Evolutionary conservation across 306 rosid species (phyloP), one percentile per base, ranked within the genome.

Genomic region (Corylus avellana): DNA sequence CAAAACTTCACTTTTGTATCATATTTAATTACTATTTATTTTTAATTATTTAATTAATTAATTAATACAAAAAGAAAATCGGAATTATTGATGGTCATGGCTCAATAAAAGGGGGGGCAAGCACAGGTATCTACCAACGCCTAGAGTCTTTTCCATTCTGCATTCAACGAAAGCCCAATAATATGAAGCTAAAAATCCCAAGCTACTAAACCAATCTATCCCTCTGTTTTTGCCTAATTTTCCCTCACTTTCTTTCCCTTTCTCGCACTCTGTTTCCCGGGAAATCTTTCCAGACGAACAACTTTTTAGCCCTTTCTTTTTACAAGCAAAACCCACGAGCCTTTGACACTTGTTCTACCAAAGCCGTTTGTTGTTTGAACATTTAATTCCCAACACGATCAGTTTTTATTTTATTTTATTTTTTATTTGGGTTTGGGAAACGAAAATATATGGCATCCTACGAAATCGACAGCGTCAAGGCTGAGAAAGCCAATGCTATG

Each of bases 401-500:
- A 11, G 8, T 49, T 49, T 17, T 27, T 16, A 42, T 39, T 16
- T 16, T 55, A 29, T 49, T 17, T 27, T 16, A 42, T 39, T 16
- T 16, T 55, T 32, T 32, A 0, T 16, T 22, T 20, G n/a, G 8
- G 32, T 39, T 58, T 12, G 1, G 6, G 53, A 42, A 42, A 16
- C 8, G 25, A n/a, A 56, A 56, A n/a, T 22, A 22, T 22, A 22
- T 56, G 62, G 62, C 62, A 27, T 56, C 10, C n/a, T 7, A 17
- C 25, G 62, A 56, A n/a, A 56, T 56, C 16, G 62, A 56, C 62
- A 0, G 27, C 57, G 78, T 88, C 61, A 79, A 75, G 76, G 70
- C 74, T 0, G 86, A 85, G 80, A 90, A 87, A 44, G 79, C 58
- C 72, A 72, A 67, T 73, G 78, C 88, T 58, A 73, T 86, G 75